Evolutionary conservation across 768 basidiomycete species (phyloP).

Genomic region (Guyanaporus albipodus): DNA sequence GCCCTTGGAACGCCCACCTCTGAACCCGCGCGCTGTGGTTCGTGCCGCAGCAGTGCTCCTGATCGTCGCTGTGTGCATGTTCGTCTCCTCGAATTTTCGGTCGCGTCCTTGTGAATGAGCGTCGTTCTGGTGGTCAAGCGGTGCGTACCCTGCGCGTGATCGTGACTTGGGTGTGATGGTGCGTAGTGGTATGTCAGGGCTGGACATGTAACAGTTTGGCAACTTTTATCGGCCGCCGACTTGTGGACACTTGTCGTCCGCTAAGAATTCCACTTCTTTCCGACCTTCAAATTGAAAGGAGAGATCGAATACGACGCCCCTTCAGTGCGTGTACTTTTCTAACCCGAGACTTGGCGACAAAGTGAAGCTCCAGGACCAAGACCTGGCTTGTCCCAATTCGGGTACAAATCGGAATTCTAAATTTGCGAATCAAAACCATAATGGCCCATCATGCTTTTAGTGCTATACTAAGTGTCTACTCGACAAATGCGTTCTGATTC

Average conservation of each 20-base stretch:
- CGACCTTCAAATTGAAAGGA: too few relatives aligned
- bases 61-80: slow-evolving; percentile 31
- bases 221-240: background rate
- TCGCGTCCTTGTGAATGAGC: slow-evolving; percentile 20
- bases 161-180: slow-evolving; percentile 48
- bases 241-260: slow-evolving; percentile 3
- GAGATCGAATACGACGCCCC: too few relatives aligned
- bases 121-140: slow-evolving; percentile 33
- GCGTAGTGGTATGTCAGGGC: slow-evolving; percentile 67
- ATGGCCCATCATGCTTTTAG: too few relatives aligned
- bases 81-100: slow-evolving; percentile 7
- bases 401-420: too few relatives aligned
- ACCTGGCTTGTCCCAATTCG: too few relatives aligned
- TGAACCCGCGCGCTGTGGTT: slow-evolving; percentile 15
- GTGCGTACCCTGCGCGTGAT: slow-evolving; percentile 45
- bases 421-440: too few relatives aligned
- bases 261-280: too few relatives aligned
- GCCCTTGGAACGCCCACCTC: slow-evolving; percentile 23
- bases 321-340: too few relatives aligned
- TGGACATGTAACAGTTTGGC: slow-evolving; percentile 24
- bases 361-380: background rate
- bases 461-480: background rate
- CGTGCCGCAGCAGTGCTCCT: slow-evolving; percentile 35
- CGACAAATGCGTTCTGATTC: background rate
- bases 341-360: too few relatives aligned